Evolutionary conservation across 2,329 filamentous ascomycete genomes (phyloP), one percentile per base, ranked within the genome.

Genomic region (Aspergillus brasiliensis): DNA sequence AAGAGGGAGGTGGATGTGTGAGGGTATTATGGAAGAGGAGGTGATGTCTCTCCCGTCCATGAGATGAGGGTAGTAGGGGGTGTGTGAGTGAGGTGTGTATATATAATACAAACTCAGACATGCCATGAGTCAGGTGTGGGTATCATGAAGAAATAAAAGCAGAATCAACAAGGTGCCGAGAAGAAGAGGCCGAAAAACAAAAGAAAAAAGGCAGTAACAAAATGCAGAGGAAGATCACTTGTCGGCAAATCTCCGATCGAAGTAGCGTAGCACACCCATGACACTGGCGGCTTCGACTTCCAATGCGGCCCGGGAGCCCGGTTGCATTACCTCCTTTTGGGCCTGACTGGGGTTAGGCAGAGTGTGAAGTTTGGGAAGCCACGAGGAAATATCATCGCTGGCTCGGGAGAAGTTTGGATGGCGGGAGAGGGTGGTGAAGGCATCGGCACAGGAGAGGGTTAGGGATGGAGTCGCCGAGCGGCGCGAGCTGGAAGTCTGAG

Each of bases 211-310:
- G 11, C 8, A 34, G 31, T 11, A 42, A 48, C 15, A 37, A 44
- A 56, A 55, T 27, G 49, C 8, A 40, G 21, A 23, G 27, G 10
- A 51, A 10, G 8, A 44, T 67, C 69, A 75, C 70, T 77, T 77
- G 54, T 77, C 75, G 38, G 76, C 75, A 58, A 93, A 93, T 56
- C 90, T 80, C 52, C 91, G 83, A 69, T 93, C 90, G 76, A 93
- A 93, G 64, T 90, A 88, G 74, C 90, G 91, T 61, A 93, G 77
- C n/a, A 92, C 90, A 44, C 88, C 89, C 90, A 93, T 92, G 57
- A 93, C 91, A 73, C 90, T 92, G 0, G 90, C 90, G 6, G 90
- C 89, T 76, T 93, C 90, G 15, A 93, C 89, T 73, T 93, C 90
- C 68, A 92, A 87, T 1, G 90, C 87, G 44, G 83, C 83, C 53